Evolutionary conservation across 306 rosid genomes (phyloP).

Genomic region (Dryas drummondii): DNA sequence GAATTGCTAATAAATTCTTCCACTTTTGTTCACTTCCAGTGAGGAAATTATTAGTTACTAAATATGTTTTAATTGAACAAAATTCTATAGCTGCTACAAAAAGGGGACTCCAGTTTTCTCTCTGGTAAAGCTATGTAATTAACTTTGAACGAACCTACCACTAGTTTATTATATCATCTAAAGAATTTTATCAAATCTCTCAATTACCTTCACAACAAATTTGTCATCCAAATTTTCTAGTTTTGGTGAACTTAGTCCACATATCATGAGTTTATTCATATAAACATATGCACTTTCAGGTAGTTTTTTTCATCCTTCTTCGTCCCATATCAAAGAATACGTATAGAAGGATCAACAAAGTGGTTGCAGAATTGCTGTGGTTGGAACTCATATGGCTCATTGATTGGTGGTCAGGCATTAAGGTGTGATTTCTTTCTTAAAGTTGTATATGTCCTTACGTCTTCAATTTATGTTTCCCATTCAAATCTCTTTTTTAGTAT

Average conservation of each 20-base stretch:
- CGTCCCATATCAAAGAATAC: slow-evolving; percentile 63
- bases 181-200: background rate
- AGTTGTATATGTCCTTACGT: background rate
- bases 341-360: slow-evolving; percentile 66
- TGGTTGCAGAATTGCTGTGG: slow-evolving; percentile 75
- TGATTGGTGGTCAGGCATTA: slow-evolving; percentile 90
- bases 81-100: too few relatives aligned
- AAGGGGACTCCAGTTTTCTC: too few relatives aligned
- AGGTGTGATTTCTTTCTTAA: slow-evolving; percentile 43
- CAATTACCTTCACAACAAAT: background rate
- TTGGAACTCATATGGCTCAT: slow-evolving; percentile 78
- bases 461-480: too few relatives aligned
- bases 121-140: too few relatives aligned
- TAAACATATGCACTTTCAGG: slow-evolving; percentile 40
- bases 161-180: background rate
- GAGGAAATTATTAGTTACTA: background rate
- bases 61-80: background rate
- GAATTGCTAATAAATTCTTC: too few relatives aligned
- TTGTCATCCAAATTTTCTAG: background rate
- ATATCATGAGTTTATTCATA: slow-evolving; percentile 4
- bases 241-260: background rate
- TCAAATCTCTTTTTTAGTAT: background rate
- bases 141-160: background rate
- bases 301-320: slow-evolving; percentile 52
- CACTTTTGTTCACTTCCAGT: too few relatives aligned